Evolutionary conservation across 345 rosid species (phyloP), one percentile per base, ranked within the genome.

Genomic region (Acer saccharum): DNA sequence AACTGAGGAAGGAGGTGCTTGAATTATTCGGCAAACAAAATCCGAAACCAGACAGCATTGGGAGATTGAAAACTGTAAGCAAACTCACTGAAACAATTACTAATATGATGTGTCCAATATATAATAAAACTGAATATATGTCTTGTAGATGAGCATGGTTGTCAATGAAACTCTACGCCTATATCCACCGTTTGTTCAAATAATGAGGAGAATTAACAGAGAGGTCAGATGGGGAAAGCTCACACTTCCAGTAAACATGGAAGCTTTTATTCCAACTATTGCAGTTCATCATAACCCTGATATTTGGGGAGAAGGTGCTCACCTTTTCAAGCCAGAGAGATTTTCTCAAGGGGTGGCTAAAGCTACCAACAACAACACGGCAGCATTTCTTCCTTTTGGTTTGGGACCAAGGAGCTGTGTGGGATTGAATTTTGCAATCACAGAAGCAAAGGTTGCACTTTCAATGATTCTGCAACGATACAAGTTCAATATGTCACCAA

Each of bases 381-480:
- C 75, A 4, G 87, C 79, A 50, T 89, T 78, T 75, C n/a, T 83
- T 18, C 88, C 89, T 1, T 87, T 86, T 35, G 81, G 84, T 1
- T 23, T 82, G 76, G 93, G 88, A 68, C 75, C 87, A 46, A 77
- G 86, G 69, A 76, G 32, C 29, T 86, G 89, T 11, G 87, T 81
- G 5, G 88, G 92, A 20, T 70, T 71, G 66, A 86, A 78, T 76
- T 84, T 79, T 7, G 87, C 84, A 1, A 39, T 39, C 9, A 76
- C 77, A 4, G 85, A 89, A 77, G 80, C 74, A 23, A 87, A 87
- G 82, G 64, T 74, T 67, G 84, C 87, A 17, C 86, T 89, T 41
- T 79, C 86, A 0, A 84, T 86, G 87, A 89, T 87, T 81, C 80
- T 87, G 78, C 92, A 84, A 61, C 77, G 81, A 20, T 85, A 83